Evolutionary conservation across 2,329 filamentous ascomycete genomes (phyloP), one percentile per base, ranked within the genome.

Genomic region (Aureobasidium lini): DNA sequence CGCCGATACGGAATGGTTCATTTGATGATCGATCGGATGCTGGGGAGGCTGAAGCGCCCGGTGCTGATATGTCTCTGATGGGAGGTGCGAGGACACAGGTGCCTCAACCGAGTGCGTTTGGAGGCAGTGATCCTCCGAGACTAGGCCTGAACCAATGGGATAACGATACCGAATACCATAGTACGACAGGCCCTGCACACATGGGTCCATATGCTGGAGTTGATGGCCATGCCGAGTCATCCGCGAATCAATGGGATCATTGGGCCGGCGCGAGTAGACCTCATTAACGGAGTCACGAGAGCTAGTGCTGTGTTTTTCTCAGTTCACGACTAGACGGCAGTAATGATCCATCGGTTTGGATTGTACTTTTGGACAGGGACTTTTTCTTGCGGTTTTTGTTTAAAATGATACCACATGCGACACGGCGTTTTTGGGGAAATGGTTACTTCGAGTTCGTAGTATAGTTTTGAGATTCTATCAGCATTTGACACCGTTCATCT

Each of bases 181-280:
- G 46, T 36, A 37, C 57, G 15, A 43, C 57, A 31, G 47, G 37
- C 15, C 57, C 32, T 2, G 31, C 48, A 8, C 3, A 5, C 8
- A 50, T 40, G 43, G 46, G 36, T 11, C 32, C 44, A 34, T 59
- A 49, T 34, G 44, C 44, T 6, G 37, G 44, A 40, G 28, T 50
- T 11, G 46, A 50, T 37, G 39, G 47, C 1, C 18, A 53, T 37
- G 15, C 47, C 31, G 47, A 48, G 15, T 43, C 42, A 4, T 57
- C 54, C 1, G 42, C 32, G 9, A 39, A 48, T n/a, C 42, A 59
- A 40, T 59, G 57, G 57, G 34, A 59, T 13, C 48, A 59, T 28
- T 59, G 57, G 57, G 57, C 48, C 39, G 47, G 57, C 44, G 62
- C 56, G 53, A 62, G 36, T 16, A 57, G 52, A 34, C 39, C 37